These are phyloP conservation scores for Pseudogymnoascus sp. DNA, from an alignment of 2,329 filamentous ascomycete species.

Conservation along the genomic window DNA sequence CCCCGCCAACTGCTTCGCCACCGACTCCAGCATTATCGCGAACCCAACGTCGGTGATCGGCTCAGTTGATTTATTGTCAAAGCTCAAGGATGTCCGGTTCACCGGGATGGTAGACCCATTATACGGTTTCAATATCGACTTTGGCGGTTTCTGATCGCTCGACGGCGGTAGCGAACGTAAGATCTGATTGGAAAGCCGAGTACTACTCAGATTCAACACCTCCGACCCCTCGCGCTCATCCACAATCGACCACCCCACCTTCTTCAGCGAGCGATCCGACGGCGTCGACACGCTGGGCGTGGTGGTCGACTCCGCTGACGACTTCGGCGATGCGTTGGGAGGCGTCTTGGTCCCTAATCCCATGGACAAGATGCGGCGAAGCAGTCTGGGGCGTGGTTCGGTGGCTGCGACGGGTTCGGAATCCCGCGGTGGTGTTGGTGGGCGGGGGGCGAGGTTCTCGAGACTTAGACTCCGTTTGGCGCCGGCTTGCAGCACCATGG, in stretches of 20 bases:
- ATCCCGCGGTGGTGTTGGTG: constrained; percentile 56
- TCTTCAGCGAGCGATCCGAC: constrained; percentile 29
- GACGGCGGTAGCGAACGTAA: constrained; percentile 21
- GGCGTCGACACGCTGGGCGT: constrained; percentile 19
- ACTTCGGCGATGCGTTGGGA: constrained; percentile 20
- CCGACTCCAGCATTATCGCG: constrained; percentile 74
- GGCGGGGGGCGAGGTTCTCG: constrained; percentile 47
- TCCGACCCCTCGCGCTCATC: constrained; percentile 40
- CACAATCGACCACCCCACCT: constrained; percentile 50
- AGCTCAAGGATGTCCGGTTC: constrained; percentile 13
- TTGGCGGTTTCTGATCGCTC: constrained; percentile 45
- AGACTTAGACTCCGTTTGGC: constrained; percentile 32
- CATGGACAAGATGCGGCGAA: constrained; percentile 28
- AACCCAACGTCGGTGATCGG: constrained; percentile 45
- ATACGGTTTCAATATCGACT: constrained; percentile 73
- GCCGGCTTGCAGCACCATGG: constrained; percentile 24
- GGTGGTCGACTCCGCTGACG: constrained; percentile 28
- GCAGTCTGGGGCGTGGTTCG: constrained; percentile 14
- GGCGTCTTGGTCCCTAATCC: constrained; percentile 9
- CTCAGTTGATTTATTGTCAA: constrained; percentile 16
- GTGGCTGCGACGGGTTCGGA: constrained; percentile 26
- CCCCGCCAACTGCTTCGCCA: constrained; percentile 70
- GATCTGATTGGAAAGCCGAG: not conserved
- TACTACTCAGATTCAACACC: constrained; percentile 13
- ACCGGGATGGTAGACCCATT: constrained; percentile 21